Evolutionary conservation across 1,284 basidiomycete species (phyloP).

Genomic region (Pyrrhoderma noxium): DNA sequence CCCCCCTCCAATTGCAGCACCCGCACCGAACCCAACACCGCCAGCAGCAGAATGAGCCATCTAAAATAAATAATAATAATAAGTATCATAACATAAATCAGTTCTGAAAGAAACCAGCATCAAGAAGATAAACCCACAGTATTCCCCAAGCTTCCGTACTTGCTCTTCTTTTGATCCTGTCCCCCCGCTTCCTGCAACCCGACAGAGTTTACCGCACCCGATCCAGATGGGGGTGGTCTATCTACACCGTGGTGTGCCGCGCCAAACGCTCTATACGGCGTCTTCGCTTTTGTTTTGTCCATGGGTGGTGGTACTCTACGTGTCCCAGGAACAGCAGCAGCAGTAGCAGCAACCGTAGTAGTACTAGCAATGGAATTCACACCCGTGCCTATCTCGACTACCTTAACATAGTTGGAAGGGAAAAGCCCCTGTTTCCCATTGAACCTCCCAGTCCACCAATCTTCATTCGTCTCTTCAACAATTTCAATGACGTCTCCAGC

Average conservation of each 20-base stretch:
- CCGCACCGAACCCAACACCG: slow-evolving; percentile 65
- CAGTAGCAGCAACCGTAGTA: not conserved
- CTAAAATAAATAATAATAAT: slow-evolving; percentile 31
- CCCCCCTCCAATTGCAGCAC: slow-evolving; percentile 44
- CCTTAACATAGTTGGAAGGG: slow-evolving; percentile 56
- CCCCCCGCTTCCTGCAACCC: slow-evolving; percentile 18
- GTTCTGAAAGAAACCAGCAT: not conserved
- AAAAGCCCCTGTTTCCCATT: slow-evolving; percentile 57
- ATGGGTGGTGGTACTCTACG: slow-evolving; percentile 18
- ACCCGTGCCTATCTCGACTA: slow-evolving; percentile 25
- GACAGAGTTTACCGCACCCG: slow-evolving; percentile 17
- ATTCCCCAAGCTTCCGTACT: slow-evolving; percentile 22
- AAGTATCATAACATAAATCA: slow-evolving; percentile 6
- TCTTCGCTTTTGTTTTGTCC: slow-evolving; percentile 13
- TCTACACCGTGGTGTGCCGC: slow-evolving; percentile 16
- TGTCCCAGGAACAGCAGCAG: not conserved
- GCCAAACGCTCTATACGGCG: slow-evolving; percentile 16
- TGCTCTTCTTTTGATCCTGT: slow-evolving; percentile 24
- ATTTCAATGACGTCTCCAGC: slow-evolving; percentile 54
- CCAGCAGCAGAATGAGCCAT: slow-evolving; percentile 63
- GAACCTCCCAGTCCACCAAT: slow-evolving; percentile 59
- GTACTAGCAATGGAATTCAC: not conserved
- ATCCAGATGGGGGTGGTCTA: slow-evolving; percentile 12
- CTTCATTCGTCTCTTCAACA: slow-evolving; percentile 49
- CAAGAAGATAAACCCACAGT: slow-evolving; percentile 15